Conservation (phyloP, 495 filamentous ascomycete species). For the Hyphodiscus hymeniophilus region DNA sequence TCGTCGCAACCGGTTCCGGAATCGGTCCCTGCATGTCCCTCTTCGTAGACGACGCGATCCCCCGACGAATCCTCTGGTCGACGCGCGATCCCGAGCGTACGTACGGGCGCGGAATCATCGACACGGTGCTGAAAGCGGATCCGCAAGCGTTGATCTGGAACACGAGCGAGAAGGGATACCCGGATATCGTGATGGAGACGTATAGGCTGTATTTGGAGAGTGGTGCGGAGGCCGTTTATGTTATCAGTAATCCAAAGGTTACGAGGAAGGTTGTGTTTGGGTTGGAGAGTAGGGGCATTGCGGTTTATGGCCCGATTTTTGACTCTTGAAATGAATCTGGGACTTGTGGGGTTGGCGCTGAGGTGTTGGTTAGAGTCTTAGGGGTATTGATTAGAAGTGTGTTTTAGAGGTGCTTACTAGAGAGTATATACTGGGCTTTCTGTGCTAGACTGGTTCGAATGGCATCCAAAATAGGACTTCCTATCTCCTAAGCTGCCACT, state of each 20-base stretch:
- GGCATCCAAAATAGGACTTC: no score
- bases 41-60: conserved; percentile 34
- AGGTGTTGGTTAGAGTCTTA: no score
- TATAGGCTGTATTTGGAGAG: conserved; percentile 47
- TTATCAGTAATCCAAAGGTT: conserved; percentile 60
- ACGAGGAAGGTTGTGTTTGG: conserved; percentile 57
- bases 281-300: conserved; percentile 55
- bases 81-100: conserved; percentile 32
- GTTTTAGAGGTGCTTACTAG: no score
- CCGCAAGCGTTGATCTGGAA: conserved; percentile 34
- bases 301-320: conserved; percentile 72
- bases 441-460: no score
- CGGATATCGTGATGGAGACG: conserved; percentile 41
- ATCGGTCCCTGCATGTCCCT: conserved; percentile 61
- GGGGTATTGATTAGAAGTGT: no score
- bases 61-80: conserved; percentile 36
- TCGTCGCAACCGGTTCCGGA: conserved; percentile 78
- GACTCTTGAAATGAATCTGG: conserved; percentile 65
- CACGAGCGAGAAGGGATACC: conserved; percentile 29
- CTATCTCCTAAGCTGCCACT: no score
- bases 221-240: conserved; percentile 59
- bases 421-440: no score
- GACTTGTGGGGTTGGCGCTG: no score
- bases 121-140: conserved; percentile 32
- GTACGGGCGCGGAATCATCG: conserved; percentile 34